These are phyloP conservation scores for Globisporangium takayamanum DNA, from an alignment of 352 stramenopile genomes.

Conservation along the genomic window DNA sequence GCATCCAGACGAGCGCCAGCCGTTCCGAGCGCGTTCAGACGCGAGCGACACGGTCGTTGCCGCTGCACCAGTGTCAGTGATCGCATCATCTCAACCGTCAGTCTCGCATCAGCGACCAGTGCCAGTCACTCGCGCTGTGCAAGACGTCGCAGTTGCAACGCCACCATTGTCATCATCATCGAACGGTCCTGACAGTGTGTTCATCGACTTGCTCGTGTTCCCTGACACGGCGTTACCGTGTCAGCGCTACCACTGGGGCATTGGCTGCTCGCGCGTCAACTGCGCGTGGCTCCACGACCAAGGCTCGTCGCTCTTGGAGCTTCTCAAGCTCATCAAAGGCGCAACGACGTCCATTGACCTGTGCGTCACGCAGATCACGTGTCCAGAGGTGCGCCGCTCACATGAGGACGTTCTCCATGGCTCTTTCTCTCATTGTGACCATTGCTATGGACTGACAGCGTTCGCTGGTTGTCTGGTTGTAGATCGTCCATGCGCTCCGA, in stretches of 20 bases:
- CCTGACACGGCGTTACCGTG: not conserved
- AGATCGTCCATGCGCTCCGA: not conserved
- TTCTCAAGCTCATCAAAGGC: not conserved
- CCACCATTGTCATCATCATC: not conserved
- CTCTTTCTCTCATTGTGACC: not conserved
- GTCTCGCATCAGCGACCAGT: not conserved
- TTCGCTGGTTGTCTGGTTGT: not conserved
- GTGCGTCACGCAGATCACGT: not conserved
- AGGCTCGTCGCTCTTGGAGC: not conserved
- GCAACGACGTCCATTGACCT: not conserved
- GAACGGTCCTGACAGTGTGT: not conserved
- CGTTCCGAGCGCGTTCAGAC: not conserved
- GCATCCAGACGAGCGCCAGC: not conserved
- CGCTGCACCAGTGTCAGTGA: not conserved
- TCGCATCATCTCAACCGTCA: not conserved
- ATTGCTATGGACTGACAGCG: not conserved
- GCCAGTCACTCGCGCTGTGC: not conserved
- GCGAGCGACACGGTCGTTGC: not conserved
- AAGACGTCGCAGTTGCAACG: not conserved
- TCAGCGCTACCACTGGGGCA: slow-evolving; percentile 1
- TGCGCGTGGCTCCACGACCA: not conserved
- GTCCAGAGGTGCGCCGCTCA: not conserved
- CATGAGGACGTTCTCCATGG: not conserved
- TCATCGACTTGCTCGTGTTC: slow-evolving; percentile 1
- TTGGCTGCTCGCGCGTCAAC: not conserved